phyloP scores from a whole-genome alignment of 2,329 filamentous ascomycete genomes.

The Thermothelomyces thermophilus region DNA sequence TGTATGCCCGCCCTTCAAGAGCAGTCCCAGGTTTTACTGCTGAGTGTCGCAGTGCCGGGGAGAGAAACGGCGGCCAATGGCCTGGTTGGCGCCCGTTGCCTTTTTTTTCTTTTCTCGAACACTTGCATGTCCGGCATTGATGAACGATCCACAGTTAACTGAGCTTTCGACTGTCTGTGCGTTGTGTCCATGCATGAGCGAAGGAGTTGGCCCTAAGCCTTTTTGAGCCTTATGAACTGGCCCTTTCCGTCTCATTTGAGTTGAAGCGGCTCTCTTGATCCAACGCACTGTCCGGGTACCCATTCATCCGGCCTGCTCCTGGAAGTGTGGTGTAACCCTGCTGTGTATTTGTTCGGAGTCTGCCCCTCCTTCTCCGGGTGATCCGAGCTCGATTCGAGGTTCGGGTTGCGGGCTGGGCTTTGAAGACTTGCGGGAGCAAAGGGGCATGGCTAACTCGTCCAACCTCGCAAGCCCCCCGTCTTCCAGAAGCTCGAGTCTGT shows the following conservation, averaged over 20 bases:
- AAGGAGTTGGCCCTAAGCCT: conserved; percentile 19
- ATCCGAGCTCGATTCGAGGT: not conserved
- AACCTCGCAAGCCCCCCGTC: conserved; percentile 9
- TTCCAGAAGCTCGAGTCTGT: conserved; percentile 11
- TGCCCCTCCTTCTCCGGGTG: not conserved
- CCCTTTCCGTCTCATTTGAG: conserved; percentile 12
- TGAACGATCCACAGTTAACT: conserved; percentile 18
- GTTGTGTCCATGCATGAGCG: conserved; percentile 24
- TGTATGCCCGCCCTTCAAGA: too few species aligned
- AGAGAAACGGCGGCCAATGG: conserved; percentile 7
- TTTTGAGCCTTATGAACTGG: conserved; percentile 14
- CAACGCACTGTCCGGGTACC: not conserved
- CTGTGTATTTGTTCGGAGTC: not conserved
- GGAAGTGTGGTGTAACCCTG: conserved; percentile 9
- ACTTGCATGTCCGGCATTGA: conserved; percentile 23
- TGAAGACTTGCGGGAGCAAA: too few species aligned
- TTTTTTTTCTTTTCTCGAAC: conserved; percentile 17
- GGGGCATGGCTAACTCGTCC: too few species aligned
- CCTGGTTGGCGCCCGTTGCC: not conserved
- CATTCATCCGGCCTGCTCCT: conserved; percentile 8
- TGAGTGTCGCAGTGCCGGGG: conserved; percentile 7
- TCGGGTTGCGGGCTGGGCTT: conserved; percentile 4
- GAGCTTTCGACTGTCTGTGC: conserved; percentile 21
- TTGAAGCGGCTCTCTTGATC: conserved; percentile 5
- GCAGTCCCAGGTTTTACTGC: too few species aligned